These are phyloP conservation scores for Oemleria cerasiformis DNA, from an alignment of 306 rosid species.

Conservation along the genomic window DNA sequence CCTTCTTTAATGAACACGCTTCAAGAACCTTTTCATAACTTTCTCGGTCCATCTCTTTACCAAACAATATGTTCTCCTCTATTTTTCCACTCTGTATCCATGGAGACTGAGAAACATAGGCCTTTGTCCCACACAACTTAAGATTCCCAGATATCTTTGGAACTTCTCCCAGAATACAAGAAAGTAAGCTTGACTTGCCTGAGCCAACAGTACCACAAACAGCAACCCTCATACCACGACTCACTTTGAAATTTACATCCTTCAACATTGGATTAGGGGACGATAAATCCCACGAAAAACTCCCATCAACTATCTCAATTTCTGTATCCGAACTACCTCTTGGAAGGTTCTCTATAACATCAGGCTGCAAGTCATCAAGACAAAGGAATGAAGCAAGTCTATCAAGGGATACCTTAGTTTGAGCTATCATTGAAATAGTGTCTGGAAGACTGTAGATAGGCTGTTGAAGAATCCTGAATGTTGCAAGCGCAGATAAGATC, in stretches of 20 bases:
- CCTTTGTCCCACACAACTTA: conserved; percentile 75
- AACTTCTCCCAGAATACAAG: conserved; percentile 78
- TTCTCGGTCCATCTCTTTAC: conserved; percentile 67
- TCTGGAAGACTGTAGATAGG: conserved; percentile 69
- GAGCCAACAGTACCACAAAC: conserved; percentile 88
- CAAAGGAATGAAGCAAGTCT: conserved; percentile 70
- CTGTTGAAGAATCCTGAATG: conserved; percentile 75
- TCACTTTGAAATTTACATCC: conserved; percentile 47
- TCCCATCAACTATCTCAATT: conserved; percentile 58
- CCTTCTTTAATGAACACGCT: conserved; percentile 70
- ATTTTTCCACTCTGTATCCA: conserved; percentile 91
- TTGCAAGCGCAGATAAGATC: conserved; percentile 85
- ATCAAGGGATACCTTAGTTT: conserved; percentile 79
- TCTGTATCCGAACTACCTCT: conserved; percentile 55
- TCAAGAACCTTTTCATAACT: conserved; percentile 67
- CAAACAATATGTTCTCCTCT: conserved; percentile 73
- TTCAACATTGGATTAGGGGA: conserved; percentile 44
- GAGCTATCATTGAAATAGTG: conserved; percentile 64
- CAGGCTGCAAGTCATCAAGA: conserved; percentile 60
- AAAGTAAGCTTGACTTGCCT: conserved; percentile 87
- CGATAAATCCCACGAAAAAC: conserved; percentile 76
- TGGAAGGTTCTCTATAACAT: conserved; percentile 63
- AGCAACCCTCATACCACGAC: conserved; percentile 72
- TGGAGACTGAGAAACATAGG: conserved; percentile 83
- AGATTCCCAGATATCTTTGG: conserved; percentile 65